Evolutionary conservation across 345 rosid genomes (phyloP), one percentile per base, ranked within the genome.

Genomic region (Euphorbia tirucalli): DNA sequence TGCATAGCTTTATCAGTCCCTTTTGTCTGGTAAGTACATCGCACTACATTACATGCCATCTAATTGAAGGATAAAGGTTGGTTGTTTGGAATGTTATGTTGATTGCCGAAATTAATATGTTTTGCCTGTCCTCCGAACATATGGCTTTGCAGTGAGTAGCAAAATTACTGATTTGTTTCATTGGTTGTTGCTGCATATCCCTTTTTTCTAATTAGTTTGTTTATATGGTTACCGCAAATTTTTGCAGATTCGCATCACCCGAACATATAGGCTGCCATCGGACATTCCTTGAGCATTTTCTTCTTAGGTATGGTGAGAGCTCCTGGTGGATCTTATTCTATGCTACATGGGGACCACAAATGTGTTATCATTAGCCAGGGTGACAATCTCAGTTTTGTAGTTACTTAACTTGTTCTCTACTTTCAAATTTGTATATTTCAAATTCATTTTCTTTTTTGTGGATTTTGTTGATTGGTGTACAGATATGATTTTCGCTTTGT

Each of bases 241-340:
- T 44, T 30, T 66, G 7, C 52, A 92, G 97, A 88, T 90, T 54
- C 94, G 96, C 39, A 82, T 90, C 67, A 92, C 90, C 30, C 90
- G 91, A 55, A 88, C 94, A 16, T 92, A 86, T 71, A 75, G 82
- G 73, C 65, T 71, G 74, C 88, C 86, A 7, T 70, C 76, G 18
- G 81, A 79, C n/a, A 61, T 75, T 71, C 79, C 13, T 0, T 15
- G 25, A 46, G 31, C 35, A 6, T 14, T 64, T 27, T 11, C 7
- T 7, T 15, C 35, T 30, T 39, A 5, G 39, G 39, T 35, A 7
- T n/a, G 18, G 30, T n/a, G 14, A 43, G 50, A 39, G 32, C 61
- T 31, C 19, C 35, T 11, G n/a, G 13, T 43, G 60, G 41, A 15
- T 65, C 22, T 46, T 25, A 4, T n/a, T 10, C 55, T n/a, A n/a